Base-by-base conservation (phyloP, 768 basidiomycete species). In the Suillus brevipes region DNA sequence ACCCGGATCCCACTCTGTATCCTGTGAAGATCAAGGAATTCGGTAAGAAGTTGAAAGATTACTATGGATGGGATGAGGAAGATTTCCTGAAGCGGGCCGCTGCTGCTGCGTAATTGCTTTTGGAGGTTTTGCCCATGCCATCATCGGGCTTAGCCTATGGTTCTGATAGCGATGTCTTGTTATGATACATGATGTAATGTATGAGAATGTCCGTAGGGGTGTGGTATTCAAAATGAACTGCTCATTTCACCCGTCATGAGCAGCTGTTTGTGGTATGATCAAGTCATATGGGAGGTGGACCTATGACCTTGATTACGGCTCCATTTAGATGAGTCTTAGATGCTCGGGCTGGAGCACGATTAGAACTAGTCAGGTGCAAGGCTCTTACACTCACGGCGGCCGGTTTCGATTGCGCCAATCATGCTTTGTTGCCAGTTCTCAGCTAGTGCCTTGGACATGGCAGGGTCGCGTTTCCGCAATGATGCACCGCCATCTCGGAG, bases 1-100 rank as follows among this genome's bases (percentile, higher is more conserved):
- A 94, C 70, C 91, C 91, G 25, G 89, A 91, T 73, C 76, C 88
- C 4, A 90, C 89, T 5, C 71, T 92, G 13, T 74, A 83, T 3
- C 82, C 83, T 4, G 64, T 79, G 58, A 80, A 74, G 71, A 68
- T 92, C 31, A 83, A 80, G 62, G 77, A 82, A 3, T 86, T 84
- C 69, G 82, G 87, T 12, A 86, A 84, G 75, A 84, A 79, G 60
- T 72, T 93, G 68, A 87, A 86, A 73, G 72, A 77, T 4, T 81
- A 81, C 55, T 93, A 94, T 67, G 90, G 89, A 2, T 92, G 91
- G 91, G 74, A 74, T 43, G 78, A 79, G 55, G 80, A 80, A 25
- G 79, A 81, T 61, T 82, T 84, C 71, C 25, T 72, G 43, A 68
- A 53, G 63, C 68, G 73, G 65, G 64, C 66, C 6, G 59, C 52